Percentiles rank a stretch among this genome's conserved stretches.
phyloP scores from a whole-genome alignment of 2,329 filamentous ascomycete species.

The Colletotrichum chlorophyti region DNA sequence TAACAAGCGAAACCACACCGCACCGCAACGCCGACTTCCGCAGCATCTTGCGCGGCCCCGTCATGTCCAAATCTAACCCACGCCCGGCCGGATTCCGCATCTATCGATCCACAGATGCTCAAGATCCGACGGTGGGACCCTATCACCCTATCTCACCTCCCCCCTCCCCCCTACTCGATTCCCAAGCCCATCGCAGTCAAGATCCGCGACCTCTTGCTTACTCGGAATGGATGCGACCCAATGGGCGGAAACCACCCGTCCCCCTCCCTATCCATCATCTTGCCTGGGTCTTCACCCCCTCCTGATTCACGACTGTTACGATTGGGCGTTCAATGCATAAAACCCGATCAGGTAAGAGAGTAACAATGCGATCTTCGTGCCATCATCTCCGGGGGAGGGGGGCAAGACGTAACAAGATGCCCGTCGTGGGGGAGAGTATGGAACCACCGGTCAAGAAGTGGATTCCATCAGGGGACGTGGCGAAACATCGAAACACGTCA shows the following conservation, averaged over 20 bases:
- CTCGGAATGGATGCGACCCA: not conserved
- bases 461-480: not conserved
- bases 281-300: too few relatives aligned
- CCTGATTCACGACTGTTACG: constrained; percentile 3
- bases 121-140: constrained; percentile 6
- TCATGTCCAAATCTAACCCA: too few relatives aligned
- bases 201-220: not conserved
- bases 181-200: not conserved
- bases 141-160: not conserved
- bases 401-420: not conserved
- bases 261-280: too few relatives aligned
- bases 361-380: too few relatives aligned
- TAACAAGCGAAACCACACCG: too few relatives aligned
- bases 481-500: too few relatives aligned
- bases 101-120: not conserved
- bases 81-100: not conserved
- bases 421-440: too few relatives aligned
- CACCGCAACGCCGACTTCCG: not conserved
- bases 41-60: too few relatives aligned
- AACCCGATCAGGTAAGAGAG: too few relatives aligned
- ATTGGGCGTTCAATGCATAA: too few relatives aligned
- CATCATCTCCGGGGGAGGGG: not conserved
- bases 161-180: not conserved
- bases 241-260: too few relatives aligned
- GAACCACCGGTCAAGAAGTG: constrained; percentile 26